Base-by-base conservation (phyloP, 2,329 filamentous ascomycete genomes). In the Epicoccum nigrum region DNA sequence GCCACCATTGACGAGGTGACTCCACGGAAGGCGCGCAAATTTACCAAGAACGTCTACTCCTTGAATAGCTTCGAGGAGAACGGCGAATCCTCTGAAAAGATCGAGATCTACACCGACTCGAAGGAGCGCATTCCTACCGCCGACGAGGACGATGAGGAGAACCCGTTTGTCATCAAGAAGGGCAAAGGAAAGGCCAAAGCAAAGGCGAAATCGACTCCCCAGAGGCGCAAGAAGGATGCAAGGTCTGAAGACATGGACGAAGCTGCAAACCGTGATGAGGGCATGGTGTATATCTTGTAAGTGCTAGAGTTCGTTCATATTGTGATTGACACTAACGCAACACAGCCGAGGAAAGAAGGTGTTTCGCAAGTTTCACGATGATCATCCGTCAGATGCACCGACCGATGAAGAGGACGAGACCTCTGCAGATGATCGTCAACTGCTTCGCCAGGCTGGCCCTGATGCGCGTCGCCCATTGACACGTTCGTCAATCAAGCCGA, bases 241-340 rank as follows among this genome's bases (percentile, higher is more conserved):
- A 85, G 65, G 82, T 82, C 63, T 23, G 74, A 78, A 20, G 77
- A 83, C 60, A 77, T 91, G 54, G 83, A 89, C 6, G 82, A 88
- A 37, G 84, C 84, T 12, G 80, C 82, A 3, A 72, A 79, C 25
- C 85, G 87, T 23, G 81, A 86, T 4, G 88, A 93, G 70, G 90
- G 90, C 53, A 81, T 91, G 67, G 77, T 92, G 55, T 90, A 86
- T 63, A 82, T 86, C 11, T 93, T 93, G 88, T 92, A 81, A 82
- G 88, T 86, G 19, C 28, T n/a, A 8, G 1, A 5, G 3, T 35
- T n/a, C 16, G n/a, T 11, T 16, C 7, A 15, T 7, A 8, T 12
- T 13, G 11, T 19, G 2, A 16, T 32, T 3, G 12, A 16, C 1
- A 7, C 46, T 50, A 50, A 50, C 46, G 3, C 20, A 21, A 4